Base-by-base conservation (phyloP, 2,329 filamentous ascomycete species). In the Fusarium sterilihyphosum region DNA sequence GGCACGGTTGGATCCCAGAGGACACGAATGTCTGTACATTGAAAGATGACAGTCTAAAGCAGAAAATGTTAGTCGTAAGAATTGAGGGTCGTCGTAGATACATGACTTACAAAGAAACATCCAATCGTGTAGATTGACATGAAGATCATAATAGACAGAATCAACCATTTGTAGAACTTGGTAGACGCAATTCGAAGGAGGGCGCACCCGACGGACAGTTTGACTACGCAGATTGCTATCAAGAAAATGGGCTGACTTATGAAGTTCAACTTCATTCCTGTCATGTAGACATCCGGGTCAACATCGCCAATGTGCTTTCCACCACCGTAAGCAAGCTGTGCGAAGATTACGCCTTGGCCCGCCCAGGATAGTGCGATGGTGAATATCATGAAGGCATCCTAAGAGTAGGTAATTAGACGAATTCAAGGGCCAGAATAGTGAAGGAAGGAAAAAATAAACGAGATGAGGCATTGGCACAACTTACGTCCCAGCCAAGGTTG, bases 401-500 rank as follows among this genome's bases (percentile, higher is more conserved):
- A 62, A 22, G 18, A 6, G 38, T 2, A n/a, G 2, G 10, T 5
- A 10, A 22, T 54, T 29, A 54, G 50, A n/a, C 22, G 40, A 16
- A 1, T 16, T 41, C 40, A 41, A 13, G 22, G 40, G 12, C 40
- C 22, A 8, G 13, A 41, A 41, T 1, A 41, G 22, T 41, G 22
- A 41, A 33, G 35, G 41, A 49, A 53, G 40, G 12, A 11, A 5
- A 17, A 29, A 26, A 35, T 9, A 29, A 47, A 35, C 14, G 58
- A 47, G 29, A 29, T 10, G 16, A 20, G 40, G 22, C 18, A 22
- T 18, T 57, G 11, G 4, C 22, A 33, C 8, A 46, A 75, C 81
- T 63, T 70, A 82, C 88, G 80, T 90, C 88, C 31, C 81, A 73
- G 5, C 87, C 86, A 50, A 86, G 81, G 35, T 84, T 85, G 31